These are phyloP conservation scores for Penicillium sp. DNA, from an alignment of 2,329 filamentous ascomycete species.

Conservation along the genomic window DNA sequence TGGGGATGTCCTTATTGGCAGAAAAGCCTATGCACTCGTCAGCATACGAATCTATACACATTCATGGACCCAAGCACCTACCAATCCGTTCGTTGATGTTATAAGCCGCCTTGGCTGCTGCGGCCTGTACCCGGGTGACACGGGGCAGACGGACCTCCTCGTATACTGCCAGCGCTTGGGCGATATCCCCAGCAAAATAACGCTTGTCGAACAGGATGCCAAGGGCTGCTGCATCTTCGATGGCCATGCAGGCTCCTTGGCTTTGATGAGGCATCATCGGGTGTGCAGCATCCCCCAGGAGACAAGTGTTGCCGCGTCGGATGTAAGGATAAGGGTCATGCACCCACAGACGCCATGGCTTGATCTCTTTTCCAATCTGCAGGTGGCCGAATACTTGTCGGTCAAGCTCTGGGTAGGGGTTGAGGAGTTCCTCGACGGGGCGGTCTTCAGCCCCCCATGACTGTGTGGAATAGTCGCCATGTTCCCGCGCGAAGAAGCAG, in stretches of 20 bases:
- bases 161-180: constrained; percentile 50
- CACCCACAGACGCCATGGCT: constrained; percentile 63
- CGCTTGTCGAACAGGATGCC: constrained; percentile 57
- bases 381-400: constrained; percentile 55
- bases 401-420: constrained; percentile 59
- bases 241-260: constrained; percentile 66
- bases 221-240: constrained; percentile 62
- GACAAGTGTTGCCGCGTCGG: constrained; percentile 50
- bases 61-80: constrained; percentile 19
- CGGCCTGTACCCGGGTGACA: constrained; percentile 55
- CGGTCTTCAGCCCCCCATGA: constrained; percentile 54
- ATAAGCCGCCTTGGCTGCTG: constrained; percentile 55
- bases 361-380: constrained; percentile 58
- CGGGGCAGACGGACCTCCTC: constrained; percentile 53
- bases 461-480: constrained; percentile 59
- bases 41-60: background rate
- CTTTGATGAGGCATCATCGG: constrained; percentile 68
- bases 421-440: constrained; percentile 57
- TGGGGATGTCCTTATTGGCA: constrained; percentile 53
- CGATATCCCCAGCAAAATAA: constrained; percentile 49
- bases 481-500: constrained; percentile 62
- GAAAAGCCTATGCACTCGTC: constrained; percentile 53
- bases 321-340: constrained; percentile 61
- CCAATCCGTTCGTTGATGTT: constrained; percentile 64
- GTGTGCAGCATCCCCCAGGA: constrained; percentile 65